Conservation (phyloP, 2,329 filamentous ascomycete species). For the Xylariaceae sp. region DNA sequence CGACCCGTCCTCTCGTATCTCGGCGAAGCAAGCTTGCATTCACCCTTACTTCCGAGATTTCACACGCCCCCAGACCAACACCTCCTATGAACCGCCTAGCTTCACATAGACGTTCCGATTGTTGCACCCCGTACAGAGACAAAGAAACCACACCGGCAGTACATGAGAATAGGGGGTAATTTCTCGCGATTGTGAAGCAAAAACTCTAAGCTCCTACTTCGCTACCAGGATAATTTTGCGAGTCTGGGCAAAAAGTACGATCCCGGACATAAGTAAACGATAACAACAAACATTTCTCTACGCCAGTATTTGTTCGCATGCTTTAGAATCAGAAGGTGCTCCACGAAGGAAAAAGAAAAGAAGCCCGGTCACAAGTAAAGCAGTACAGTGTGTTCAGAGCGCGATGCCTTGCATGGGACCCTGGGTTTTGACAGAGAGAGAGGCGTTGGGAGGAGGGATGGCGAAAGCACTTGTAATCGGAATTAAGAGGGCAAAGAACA, state of each 20-base stretch:
- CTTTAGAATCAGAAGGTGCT: constrained; percentile 4
- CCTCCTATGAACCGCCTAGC: constrained; percentile 20
- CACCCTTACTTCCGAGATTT: constrained; percentile 71
- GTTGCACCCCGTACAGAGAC: neutral
- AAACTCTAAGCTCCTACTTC: constrained; percentile 17
- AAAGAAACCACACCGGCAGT: constrained; percentile 8
- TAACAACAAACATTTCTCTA: constrained; percentile 10
- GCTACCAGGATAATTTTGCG: constrained; percentile 24
- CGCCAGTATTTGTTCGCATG: constrained; percentile 14
- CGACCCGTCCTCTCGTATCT: constrained; percentile 80
- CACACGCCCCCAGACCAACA: constrained; percentile 15
- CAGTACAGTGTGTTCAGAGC: constrained; percentile 3
- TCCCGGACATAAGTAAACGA: neutral
- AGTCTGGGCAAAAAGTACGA: constrained; percentile 10
- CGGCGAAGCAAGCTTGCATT: constrained; percentile 78
- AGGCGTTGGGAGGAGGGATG: constrained; percentile 10
- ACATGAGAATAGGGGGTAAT: constrained; percentile 15
- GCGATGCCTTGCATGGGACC: constrained; percentile 2
- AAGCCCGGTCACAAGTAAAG: constrained; percentile 1
- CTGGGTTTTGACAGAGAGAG: constrained; percentile 1
- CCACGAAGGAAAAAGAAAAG: neutral
- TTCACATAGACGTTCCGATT: constrained; percentile 17
- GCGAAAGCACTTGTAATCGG: constrained; percentile 9
- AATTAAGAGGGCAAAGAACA: neutral
- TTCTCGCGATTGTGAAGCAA: constrained; percentile 21